Evolutionary conservation across 768 basidiomycete genomes (phyloP).

Genomic region (Kwoniella mangroviensis): DNA sequence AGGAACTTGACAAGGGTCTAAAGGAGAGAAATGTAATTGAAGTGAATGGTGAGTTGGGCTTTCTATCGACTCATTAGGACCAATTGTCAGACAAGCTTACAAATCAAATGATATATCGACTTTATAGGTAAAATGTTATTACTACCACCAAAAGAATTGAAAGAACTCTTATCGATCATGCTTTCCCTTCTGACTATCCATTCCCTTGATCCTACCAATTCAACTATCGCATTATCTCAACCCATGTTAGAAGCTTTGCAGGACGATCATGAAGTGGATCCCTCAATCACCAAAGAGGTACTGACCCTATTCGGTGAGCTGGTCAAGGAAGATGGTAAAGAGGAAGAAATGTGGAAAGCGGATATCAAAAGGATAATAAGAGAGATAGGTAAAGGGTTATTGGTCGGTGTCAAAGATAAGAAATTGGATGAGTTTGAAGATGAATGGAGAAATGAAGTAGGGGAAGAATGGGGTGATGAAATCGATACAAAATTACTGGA

Average conservation of each 20-base stretch:
- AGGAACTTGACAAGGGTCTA: slow-evolving; percentile 70
- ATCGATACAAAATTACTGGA: slow-evolving; percentile 72
- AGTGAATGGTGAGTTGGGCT: slow-evolving; percentile 65
- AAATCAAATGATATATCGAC: too few species aligned
- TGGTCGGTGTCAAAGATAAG: slow-evolving; percentile 64
- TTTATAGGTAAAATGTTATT: slow-evolving; percentile 71
- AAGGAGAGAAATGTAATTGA: slow-evolving; percentile 72
- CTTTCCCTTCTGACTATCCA: slow-evolving; percentile 73
- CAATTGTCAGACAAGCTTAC: too few species aligned
- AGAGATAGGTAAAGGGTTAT: slow-evolving; percentile 76
- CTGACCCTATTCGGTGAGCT: slow-evolving; percentile 7
- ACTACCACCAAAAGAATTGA: slow-evolving; percentile 62
- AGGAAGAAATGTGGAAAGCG: slow-evolving; percentile 68
- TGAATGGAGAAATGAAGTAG: slow-evolving; percentile 75
- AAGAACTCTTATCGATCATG: slow-evolving; percentile 68
- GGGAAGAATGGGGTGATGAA: slow-evolving; percentile 71
- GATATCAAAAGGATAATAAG: slow-evolving; percentile 62
- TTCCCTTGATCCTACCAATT: slow-evolving; percentile 9
- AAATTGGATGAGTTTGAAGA: slow-evolving; percentile 62
- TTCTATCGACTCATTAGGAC: background rate
- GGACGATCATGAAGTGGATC: slow-evolving; percentile 71
- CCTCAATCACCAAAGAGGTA: background rate
- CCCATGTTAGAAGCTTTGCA: slow-evolving; percentile 66
- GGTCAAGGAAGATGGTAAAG: slow-evolving; percentile 31
- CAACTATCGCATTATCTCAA: slow-evolving; percentile 8